Percentiles rank a stretch among this genome's conserved stretches.
These are phyloP conservation scores for Anthoceros angustus DNA, from an alignment of 225 moss, liverwort and hornwort genomes.

Conservation along the genomic window DNA sequence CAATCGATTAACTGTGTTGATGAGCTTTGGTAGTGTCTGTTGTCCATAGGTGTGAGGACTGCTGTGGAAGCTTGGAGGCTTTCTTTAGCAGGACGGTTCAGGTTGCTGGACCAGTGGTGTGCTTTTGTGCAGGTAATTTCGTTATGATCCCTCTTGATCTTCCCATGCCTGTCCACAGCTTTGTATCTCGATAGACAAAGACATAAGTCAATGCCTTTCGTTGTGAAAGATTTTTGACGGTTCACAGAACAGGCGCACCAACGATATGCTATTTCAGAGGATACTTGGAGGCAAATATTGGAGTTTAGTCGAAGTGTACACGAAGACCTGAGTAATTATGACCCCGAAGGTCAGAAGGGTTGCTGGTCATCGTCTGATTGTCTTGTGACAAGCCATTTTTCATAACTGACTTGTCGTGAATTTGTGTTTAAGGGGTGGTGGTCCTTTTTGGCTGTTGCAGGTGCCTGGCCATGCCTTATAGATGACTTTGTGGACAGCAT, in stretches of 20 bases:
- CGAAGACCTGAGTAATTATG: conserved; percentile 98
- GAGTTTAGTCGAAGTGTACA: conserved; percentile 96
- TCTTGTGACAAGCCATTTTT: neutral
- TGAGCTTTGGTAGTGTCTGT: neutral
- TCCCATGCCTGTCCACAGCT: neutral
- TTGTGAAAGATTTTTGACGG: neutral
- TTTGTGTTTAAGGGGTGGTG: neutral
- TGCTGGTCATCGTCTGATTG: neutral
- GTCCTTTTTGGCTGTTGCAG: conserved; percentile 25
- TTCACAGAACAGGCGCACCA: conserved; percentile 54
- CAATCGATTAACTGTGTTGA: conserved; percentile 8
- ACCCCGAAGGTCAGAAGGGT: conserved; percentile 55
- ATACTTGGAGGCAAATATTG: conserved; percentile 95
- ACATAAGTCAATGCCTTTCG: neutral
- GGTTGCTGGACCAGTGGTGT: conserved; percentile 98
- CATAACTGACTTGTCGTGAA: neutral
- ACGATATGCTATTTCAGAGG: conserved; percentile 88
- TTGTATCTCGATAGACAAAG: neutral
- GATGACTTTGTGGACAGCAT: conserved; percentile 98
- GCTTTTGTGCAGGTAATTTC: conserved; percentile 60
- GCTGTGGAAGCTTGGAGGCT: conserved; percentile 84
- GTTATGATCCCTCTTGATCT: neutral
- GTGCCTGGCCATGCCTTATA: conserved; percentile 96
- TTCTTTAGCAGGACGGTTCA: conserved; percentile 77
- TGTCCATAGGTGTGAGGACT: conserved; percentile 46